Evolutionary conservation across 2,329 filamentous ascomycete genomes (phyloP).

Genomic region (Epichloe uncinata): DNA sequence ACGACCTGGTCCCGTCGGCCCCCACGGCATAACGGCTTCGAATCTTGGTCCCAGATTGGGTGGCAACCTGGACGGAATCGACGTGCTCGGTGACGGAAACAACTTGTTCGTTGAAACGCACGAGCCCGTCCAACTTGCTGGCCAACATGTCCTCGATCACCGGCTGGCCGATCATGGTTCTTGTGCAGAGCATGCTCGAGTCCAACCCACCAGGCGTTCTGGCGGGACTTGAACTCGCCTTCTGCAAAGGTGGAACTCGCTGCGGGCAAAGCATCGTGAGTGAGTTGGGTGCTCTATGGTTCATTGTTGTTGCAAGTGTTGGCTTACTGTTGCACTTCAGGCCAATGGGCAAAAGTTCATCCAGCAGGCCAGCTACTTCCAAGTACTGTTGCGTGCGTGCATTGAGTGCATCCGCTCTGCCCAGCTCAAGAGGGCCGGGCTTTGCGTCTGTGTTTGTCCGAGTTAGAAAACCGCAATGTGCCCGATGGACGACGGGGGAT

Average conservation of each 20-base stretch:
- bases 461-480: neutral
- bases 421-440: constrained; percentile 23
- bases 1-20: constrained; percentile 38
- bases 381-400: constrained; percentile 35
- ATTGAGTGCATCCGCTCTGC: constrained; percentile 34
- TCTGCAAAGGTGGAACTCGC: constrained; percentile 33
- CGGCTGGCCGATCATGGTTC: constrained; percentile 36
- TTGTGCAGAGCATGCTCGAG: constrained; percentile 31
- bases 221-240: constrained; percentile 32
- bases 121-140: constrained; percentile 17
- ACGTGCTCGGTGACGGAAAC: constrained; percentile 41
- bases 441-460: constrained; percentile 22
- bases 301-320: neutral
- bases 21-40: constrained; percentile 32
- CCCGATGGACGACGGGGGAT: too few relatives aligned
- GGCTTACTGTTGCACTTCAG: constrained; percentile 35
- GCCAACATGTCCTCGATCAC: constrained; percentile 28
- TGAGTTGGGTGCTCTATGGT: too few relatives aligned
- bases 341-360: constrained; percentile 27
- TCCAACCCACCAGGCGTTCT: constrained; percentile 33
- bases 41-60: constrained; percentile 19
- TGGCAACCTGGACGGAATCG: constrained; percentile 28
- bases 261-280: too few relatives aligned
- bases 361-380: constrained; percentile 29
- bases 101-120: constrained; percentile 27